Base-by-base conservation (phyloP, 2,329 filamentous ascomycete species). In the Aspergillus sp. region DNA sequence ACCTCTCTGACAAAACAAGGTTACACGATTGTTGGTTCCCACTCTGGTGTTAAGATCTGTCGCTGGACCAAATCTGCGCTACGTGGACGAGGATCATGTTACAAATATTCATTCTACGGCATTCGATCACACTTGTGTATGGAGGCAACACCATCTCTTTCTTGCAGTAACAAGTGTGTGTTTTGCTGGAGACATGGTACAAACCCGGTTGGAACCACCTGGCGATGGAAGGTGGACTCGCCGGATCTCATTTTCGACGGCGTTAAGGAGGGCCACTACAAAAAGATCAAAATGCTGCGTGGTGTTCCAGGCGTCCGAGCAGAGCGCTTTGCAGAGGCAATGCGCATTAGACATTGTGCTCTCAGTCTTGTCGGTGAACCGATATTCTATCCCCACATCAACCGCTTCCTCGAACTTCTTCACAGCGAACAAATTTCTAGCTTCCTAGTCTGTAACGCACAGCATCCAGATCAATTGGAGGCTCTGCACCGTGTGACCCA, bases 141-240 rank as follows among this genome's bases (percentile, higher is more conserved):
- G 95, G 93, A 99, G 77, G 93, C 93, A 2, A 98, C 93, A 0
- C 93, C 93, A 0, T 96, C 93, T 0, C 84, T 99, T 4, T 96
- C 91, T 9, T 99, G 93, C 81, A 95, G 90, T 62, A 98, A 98
- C 80, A 98, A 99, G 75, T 98, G 95, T 74, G 91, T 99, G 64
- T 99, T 98, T 75, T 99, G 93, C 82, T 99, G 93, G 95, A 88
- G 95, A 6, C 95, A 98, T 71, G 95, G 93, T 53, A 98, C 95
- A 0, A 99, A 98, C 72, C 93, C 93, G 0, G 95, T 98, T 0
- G 93, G 93, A 48, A 98, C 95, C 3, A 96, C 90, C 4, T 98
- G 95, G 93, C 88, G 93, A 60, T 99, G 93, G 93, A 86, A 93
- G 51, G 91, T 97, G 31, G 95, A 98, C 70, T 88, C 91, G 0